Evolutionary conservation across 1,284 basidiomycete genomes (phyloP).

Genomic region (Papiliotrema laurentii): DNA sequence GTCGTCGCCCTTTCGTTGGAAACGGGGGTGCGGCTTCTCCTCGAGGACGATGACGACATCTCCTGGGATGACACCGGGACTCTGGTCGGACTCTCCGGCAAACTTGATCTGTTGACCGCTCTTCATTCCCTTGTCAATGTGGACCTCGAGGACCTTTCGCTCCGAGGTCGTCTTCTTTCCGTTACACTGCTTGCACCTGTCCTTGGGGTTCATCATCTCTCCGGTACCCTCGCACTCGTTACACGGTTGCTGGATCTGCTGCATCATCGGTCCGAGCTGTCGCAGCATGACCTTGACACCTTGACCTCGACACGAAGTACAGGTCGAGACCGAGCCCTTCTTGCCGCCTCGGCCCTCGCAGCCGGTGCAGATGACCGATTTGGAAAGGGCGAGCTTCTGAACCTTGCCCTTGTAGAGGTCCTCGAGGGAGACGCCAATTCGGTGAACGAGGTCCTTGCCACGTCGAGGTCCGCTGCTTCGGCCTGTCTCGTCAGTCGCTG

Average conservation of each 20-base stretch:
- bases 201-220: conserved; percentile 90
- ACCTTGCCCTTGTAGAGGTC: conserved; percentile 99
- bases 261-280: conserved; percentile 97
- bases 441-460: conserved; percentile 97
- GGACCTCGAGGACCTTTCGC: conserved; percentile 97
- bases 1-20: conserved; percentile 92
- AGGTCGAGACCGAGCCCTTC: conserved; percentile 85
- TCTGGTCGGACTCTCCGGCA: conserved; percentile 92
- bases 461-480: conserved; percentile 68
- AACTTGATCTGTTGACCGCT: conserved; percentile 95
- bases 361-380: conserved; percentile 87
- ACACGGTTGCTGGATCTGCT: conserved; percentile 96
- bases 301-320: conserved; percentile 77
- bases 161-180: conserved; percentile 94
- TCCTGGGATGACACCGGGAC: conserved; percentile 82
- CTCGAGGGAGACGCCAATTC: conserved; percentile 91
- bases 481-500: conserved; percentile 2
- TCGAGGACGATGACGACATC: conserved; percentile 98
- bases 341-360: conserved; percentile 98
- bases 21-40: conserved; percentile 86
- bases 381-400: conserved; percentile 93
- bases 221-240: conserved; percentile 88
- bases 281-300: conserved; percentile 88
- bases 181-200: conserved; percentile 88
- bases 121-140: conserved; percentile 99